phyloP scores from a whole-genome alignment of 768 basidiomycete species.

The Boletus rubescentipes region DNA sequence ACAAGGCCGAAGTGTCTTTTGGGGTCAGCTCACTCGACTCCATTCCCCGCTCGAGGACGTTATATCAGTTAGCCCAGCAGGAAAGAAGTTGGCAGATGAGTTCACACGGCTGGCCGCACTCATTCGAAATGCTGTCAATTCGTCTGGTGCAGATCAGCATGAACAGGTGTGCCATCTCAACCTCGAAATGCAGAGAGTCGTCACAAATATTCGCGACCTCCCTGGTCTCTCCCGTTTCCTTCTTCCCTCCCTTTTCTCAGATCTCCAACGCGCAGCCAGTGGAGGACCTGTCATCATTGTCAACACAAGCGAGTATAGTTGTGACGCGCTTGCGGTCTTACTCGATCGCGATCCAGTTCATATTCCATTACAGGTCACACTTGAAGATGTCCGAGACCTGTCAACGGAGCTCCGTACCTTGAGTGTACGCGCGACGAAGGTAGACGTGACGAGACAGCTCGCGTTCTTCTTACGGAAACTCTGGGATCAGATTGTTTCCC shows the following conservation, averaged over 20 bases:
- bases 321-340: not conserved
- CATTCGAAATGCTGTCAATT: too few relatives aligned
- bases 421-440: not conserved
- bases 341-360: not conserved
- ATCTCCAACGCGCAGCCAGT: not conserved
- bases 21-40: too few relatives aligned
- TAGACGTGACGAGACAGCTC: not conserved
- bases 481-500: not conserved
- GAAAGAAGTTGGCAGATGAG: too few relatives aligned
- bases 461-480: not conserved
- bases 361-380: not conserved
- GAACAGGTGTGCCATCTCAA: not conserved
- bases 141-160: too few relatives aligned
- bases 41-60: too few relatives aligned
- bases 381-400: not conserved
- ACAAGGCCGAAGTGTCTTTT: too few relatives aligned
- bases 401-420: not conserved
- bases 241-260: not conserved
- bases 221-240: not conserved
- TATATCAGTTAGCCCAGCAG: too few relatives aligned
- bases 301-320: not conserved
- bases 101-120: too few relatives aligned
- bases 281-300: not conserved
- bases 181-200: not conserved
- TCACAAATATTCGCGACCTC: not conserved